These are phyloP conservation scores for Diaporthe sp. DNA, from an alignment of 2,329 filamentous ascomycete species.

Conservation along the genomic window DNA sequence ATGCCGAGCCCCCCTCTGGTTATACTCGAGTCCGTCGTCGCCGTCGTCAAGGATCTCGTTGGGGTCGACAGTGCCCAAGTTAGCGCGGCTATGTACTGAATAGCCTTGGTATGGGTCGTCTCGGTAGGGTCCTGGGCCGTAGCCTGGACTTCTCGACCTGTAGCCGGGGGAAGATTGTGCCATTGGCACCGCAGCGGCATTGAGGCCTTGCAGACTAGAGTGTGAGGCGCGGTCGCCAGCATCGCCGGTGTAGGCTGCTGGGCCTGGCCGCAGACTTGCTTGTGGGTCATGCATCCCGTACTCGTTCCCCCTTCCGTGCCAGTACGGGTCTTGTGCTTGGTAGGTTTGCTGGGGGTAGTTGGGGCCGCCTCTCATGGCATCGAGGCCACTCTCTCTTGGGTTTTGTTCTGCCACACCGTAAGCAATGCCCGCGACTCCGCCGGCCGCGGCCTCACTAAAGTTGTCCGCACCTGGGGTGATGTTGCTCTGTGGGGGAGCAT, in stretches of 20 bases:
- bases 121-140: constrained; percentile 56
- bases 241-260: constrained; percentile 36
- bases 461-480: constrained; percentile 75
- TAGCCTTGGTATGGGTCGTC: constrained; percentile 77
- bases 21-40: constrained; percentile 80
- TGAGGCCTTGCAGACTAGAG: constrained; percentile 53
- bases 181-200: constrained; percentile 44
- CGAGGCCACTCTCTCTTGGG: constrained; percentile 72
- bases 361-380: constrained; percentile 62
- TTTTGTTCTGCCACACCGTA: constrained; percentile 73
- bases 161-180: constrained; percentile 48
- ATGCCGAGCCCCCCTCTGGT: constrained; percentile 56
- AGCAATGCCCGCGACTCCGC: constrained; percentile 76
- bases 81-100: constrained; percentile 58
- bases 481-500: constrained; percentile 48
- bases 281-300: constrained; percentile 22
- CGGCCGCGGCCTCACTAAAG: constrained; percentile 69
- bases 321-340: constrained; percentile 39
- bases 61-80: constrained; percentile 75
- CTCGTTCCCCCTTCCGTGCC: constrained; percentile 32
- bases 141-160: constrained; percentile 58
- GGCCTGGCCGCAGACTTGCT: constrained; percentile 38
- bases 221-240: constrained; percentile 52
- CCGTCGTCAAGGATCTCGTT: constrained; percentile 87
- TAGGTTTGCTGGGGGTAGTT: constrained; percentile 43